These are phyloP conservation scores for Komagataella populi DNA, from an alignment of 805 yeast genomes.

Conservation along the genomic window DNA sequence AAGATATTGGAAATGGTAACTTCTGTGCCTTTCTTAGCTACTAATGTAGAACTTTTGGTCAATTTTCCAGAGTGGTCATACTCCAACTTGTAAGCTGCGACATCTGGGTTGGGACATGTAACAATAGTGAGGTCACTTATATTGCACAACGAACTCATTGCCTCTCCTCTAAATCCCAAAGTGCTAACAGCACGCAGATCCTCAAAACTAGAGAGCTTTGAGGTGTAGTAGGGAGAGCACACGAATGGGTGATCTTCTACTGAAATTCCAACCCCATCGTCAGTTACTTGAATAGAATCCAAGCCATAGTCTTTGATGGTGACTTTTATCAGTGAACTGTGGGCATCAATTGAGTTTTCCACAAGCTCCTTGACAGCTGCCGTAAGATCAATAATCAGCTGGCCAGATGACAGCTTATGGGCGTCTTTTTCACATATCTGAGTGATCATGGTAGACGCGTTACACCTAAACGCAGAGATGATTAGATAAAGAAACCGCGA, in stretches of 20 bases:
- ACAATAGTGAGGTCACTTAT: constrained; percentile 31
- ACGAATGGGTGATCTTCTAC: constrained; percentile 35
- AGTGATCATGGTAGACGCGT: not conserved
- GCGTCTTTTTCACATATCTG: constrained; percentile 37
- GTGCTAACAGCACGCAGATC: constrained; percentile 38
- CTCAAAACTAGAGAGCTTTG: constrained; percentile 44
- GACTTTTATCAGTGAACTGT: constrained; percentile 53
- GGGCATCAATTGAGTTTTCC: constrained; percentile 81
- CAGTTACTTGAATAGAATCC: constrained; percentile 53
- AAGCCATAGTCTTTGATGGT: constrained; percentile 59
- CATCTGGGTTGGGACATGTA: constrained; percentile 31
- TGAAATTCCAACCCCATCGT: constrained; percentile 56
- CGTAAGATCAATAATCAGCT: constrained; percentile 70
- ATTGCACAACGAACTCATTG: constrained; percentile 56
- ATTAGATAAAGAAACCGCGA: not conserved
- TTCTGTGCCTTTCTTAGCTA: constrained; percentile 61
- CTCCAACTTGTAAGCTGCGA: constrained; percentile 47
- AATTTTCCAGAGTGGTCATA: constrained; percentile 47
- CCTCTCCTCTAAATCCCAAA: constrained; percentile 75
- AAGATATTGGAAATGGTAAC: constrained; percentile 49
- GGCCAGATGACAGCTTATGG: constrained; percentile 79
- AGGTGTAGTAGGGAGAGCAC: constrained; percentile 54
- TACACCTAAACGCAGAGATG: not conserved
- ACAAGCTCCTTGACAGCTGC: constrained; percentile 76
- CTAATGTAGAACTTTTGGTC: constrained; percentile 16